Percentiles rank a stretch among this genome's conserved stretches.
Evolutionary conservation across 805 yeast species (phyloP).

Genomic region (Saturnispora sanitii): DNA sequence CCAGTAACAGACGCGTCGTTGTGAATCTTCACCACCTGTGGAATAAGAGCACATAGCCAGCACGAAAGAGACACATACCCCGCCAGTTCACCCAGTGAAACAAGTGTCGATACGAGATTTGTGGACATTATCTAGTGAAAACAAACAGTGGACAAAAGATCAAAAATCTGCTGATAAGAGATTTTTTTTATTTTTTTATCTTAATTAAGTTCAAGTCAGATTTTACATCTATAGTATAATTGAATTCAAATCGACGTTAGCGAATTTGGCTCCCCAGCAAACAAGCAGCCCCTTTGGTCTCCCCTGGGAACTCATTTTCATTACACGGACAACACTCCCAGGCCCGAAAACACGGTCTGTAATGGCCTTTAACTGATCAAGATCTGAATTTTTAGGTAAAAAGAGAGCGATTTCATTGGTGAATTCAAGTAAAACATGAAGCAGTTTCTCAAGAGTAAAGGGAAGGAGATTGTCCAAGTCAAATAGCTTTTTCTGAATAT

Average conservation of each 20-base stretch:
- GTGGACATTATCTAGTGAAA: too few species aligned
- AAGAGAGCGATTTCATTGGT: constrained; percentile 45
- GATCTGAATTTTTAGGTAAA: constrained; percentile 49
- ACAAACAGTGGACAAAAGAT: too few species aligned
- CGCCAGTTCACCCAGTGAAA: constrained; percentile 23
- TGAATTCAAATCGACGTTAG: constrained; percentile 8
- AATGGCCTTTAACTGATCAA: constrained; percentile 39
- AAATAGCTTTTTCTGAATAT: constrained; percentile 32
- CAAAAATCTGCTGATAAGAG: not conserved
- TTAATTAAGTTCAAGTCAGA: too few species aligned
- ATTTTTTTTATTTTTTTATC: too few species aligned
- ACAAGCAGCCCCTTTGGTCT: constrained; percentile 46
- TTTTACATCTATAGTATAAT: not conserved
- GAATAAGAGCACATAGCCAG: constrained; percentile 70
- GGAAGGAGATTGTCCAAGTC: constrained; percentile 40
- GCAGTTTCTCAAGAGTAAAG: constrained; percentile 33
- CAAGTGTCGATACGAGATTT: too few species aligned
- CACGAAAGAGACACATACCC: constrained; percentile 37
- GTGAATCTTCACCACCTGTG: constrained; percentile 57
- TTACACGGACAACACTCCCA: constrained; percentile 9
- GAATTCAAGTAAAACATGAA: constrained; percentile 32
- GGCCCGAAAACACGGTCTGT: constrained; percentile 37
- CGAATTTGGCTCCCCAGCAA: constrained; percentile 48
- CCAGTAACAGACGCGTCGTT: constrained; percentile 56
- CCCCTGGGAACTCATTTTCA: constrained; percentile 21